Evolutionary conservation across 768 basidiomycete genomes (phyloP).

Genomic region (Termitomyces sp.): DNA sequence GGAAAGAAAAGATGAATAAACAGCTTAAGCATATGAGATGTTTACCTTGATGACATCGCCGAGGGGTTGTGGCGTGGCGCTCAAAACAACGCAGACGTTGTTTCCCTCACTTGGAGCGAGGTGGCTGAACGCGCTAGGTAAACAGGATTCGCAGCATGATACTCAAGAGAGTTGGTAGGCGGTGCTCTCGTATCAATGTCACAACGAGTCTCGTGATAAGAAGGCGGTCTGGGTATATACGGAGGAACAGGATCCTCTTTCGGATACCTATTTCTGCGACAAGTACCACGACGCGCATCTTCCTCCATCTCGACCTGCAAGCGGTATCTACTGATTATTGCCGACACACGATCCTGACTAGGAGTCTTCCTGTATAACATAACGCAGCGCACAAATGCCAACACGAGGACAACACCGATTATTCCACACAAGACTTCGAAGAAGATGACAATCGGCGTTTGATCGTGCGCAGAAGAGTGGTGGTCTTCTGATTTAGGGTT

Average conservation of each 20-base stretch:
- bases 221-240: slow-evolving; percentile 44
- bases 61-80: neutral
- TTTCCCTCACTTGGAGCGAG: neutral
- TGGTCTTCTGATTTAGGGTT: slow-evolving; percentile 2
- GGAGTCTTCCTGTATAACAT: slow-evolving; percentile 41
- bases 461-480: slow-evolving; percentile 11
- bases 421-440: slow-evolving; percentile 42
- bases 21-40: neutral
- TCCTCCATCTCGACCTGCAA: slow-evolving; percentile 47
- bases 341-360: slow-evolving; percentile 35
- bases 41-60: neutral
- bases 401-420: slow-evolving; percentile 25
- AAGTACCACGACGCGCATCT: slow-evolving; percentile 35
- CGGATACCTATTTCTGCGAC: slow-evolving; percentile 17
- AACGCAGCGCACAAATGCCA: slow-evolving; percentile 33
- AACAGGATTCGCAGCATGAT: slow-evolving; percentile 8
- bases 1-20: neutral
- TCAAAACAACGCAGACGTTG: neutral
- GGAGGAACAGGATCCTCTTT: slow-evolving; percentile 43
- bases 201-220: slow-evolving; percentile 25
- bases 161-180: slow-evolving; percentile 10
- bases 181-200: neutral
- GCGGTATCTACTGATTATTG: slow-evolving; percentile 35
- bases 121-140: slow-evolving; percentile 2
- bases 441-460: slow-evolving; percentile 33